Conservation (phyloP, 2,329 filamentous ascomycete species). For the Ophiocordyceps unilateralis region DNA sequence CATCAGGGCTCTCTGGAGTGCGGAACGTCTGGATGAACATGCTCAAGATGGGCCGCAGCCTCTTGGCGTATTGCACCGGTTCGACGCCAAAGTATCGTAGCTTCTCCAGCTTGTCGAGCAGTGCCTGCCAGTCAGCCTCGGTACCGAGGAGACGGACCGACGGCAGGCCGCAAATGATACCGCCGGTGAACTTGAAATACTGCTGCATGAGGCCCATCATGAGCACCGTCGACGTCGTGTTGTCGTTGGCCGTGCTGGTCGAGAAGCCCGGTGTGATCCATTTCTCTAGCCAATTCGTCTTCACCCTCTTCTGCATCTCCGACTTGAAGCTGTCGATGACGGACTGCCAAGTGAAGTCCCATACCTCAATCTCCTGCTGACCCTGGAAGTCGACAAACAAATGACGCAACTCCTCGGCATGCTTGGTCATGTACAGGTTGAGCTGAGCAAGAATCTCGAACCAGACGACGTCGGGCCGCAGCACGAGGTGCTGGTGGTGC, state of each 20-base stretch:
- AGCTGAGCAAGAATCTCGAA: slow-evolving; percentile 34
- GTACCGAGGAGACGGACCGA: slow-evolving; percentile 22
- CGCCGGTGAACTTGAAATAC: slow-evolving; percentile 19
- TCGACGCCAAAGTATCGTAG: slow-evolving; percentile 26
- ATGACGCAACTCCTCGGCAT: slow-evolving; percentile 26
- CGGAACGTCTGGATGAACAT: slow-evolving; percentile 28
- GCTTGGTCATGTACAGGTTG: slow-evolving; percentile 28
- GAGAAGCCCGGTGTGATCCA: slow-evolving; percentile 26
- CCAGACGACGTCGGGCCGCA: slow-evolving; percentile 38
- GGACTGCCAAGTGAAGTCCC: slow-evolving; percentile 8
- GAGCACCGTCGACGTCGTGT: slow-evolving; percentile 21
- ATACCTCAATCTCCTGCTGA: slow-evolving; percentile 20
- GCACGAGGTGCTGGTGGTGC: slow-evolving; percentile 27
- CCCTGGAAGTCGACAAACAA: slow-evolving; percentile 28
- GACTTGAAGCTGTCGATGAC: slow-evolving; percentile 17
- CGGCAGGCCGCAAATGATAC: slow-evolving; percentile 24
- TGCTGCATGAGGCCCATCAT: slow-evolving; percentile 27
- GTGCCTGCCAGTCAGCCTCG: slow-evolving; percentile 19
- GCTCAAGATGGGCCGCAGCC: slow-evolving; percentile 25
- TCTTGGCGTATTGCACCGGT: slow-evolving; percentile 17
- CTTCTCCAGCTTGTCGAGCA: slow-evolving; percentile 23
- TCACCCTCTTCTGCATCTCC: slow-evolving; percentile 21
- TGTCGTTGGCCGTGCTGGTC: slow-evolving; percentile 20
- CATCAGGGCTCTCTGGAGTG: slow-evolving; percentile 14
- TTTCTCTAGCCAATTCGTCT: slow-evolving; percentile 20